Conservation (phyloP, 805 yeast species). For the Metschnikowia borealis region DNA sequence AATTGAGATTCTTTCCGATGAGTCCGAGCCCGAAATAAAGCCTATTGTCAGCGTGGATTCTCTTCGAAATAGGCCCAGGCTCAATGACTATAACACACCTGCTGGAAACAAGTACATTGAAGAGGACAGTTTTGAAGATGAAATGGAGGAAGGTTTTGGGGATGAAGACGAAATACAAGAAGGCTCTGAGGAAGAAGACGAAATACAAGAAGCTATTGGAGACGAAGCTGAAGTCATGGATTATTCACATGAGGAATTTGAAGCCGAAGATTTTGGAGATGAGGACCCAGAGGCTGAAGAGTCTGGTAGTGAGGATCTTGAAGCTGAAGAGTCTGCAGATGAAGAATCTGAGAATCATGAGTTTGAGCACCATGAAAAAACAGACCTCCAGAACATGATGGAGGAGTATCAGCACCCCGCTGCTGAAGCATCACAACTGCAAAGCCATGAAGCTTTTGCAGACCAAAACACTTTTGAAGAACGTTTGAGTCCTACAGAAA, state of each 20-base stretch:
- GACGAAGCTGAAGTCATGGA: background rate
- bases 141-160: background rate
- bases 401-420: background rate
- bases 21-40: background rate
- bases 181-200: background rate
- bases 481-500: background rate
- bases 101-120: background rate
- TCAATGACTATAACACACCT: background rate
- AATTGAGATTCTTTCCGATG: constrained; percentile 13
- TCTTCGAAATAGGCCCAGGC: background rate
- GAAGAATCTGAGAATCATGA: background rate
- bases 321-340: constrained; percentile 3
- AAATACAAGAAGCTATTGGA: too few species aligned
- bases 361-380: too few species aligned
- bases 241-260: background rate
- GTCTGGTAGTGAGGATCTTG: background rate
- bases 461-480: background rate
- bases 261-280: background rate
- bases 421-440: background rate
- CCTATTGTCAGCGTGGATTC: background rate
- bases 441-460: background rate
- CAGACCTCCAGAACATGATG: background rate
- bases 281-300: background rate
- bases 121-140: background rate
- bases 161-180: background rate